Evolutionary conservation across 768 basidiomycete genomes (phyloP).

Genomic region (Cystofilobasidium capitatum): DNA sequence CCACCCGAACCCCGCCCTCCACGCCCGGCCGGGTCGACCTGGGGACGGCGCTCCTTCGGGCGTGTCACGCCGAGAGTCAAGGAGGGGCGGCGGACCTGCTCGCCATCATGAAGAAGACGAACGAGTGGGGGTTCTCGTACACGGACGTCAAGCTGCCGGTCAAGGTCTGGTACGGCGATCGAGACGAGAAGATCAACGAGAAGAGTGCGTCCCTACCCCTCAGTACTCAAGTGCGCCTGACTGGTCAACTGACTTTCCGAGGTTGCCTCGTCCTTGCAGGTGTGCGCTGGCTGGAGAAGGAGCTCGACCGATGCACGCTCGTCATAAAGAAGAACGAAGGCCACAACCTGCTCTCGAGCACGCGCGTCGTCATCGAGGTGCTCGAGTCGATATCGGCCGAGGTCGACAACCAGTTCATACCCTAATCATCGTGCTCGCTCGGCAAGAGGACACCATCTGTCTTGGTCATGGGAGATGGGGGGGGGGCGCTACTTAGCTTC

Average conservation of each 20-base stretch:
- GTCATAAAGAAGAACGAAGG: slow-evolving; percentile 78
- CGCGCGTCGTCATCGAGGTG: slow-evolving; percentile 73
- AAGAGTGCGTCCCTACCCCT: slow-evolving; percentile 47
- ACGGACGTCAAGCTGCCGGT: slow-evolving; percentile 63
- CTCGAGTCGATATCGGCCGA: slow-evolving; percentile 47
- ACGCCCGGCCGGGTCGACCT: slow-evolving; percentile 43
- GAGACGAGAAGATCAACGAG: slow-evolving; percentile 86
- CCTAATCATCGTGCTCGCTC: too few species aligned
- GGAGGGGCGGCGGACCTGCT: slow-evolving; percentile 85
- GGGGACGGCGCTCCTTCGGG: slow-evolving; percentile 83
- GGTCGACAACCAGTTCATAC: background rate
- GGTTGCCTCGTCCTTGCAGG: background rate
- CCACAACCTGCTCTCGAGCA: slow-evolving; percentile 88
- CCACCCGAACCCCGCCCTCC: too few species aligned
- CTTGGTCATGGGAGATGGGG: too few species aligned
- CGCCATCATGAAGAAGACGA: slow-evolving; percentile 61
- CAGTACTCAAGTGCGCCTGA: too few species aligned
- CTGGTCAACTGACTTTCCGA: background rate
- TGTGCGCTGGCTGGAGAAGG: slow-evolving; percentile 70
- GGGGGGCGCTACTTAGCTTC: too few species aligned
- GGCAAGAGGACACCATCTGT: too few species aligned
- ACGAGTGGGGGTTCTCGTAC: slow-evolving; percentile 86
- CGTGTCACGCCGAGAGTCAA: slow-evolving; percentile 63
- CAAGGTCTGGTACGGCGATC: slow-evolving; percentile 84
- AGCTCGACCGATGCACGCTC: slow-evolving; percentile 69